Evolutionary conservation across 441 rosid genomes (phyloP), one percentile per base, ranked within the genome.

Genomic region (Kokia cookei): DNA sequence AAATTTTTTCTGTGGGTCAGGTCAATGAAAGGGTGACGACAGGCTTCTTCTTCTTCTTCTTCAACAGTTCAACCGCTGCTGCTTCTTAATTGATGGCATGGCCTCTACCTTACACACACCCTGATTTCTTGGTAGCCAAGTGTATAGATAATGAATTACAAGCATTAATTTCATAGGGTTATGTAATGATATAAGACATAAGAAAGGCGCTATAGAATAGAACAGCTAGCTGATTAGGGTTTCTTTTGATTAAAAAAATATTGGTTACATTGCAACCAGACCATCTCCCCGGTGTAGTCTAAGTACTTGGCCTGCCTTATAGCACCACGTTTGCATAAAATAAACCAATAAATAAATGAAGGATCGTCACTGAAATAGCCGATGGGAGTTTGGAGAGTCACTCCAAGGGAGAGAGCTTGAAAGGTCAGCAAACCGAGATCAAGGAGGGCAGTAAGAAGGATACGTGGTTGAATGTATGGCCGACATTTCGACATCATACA

Each of bases 221-320:
- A 51, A 61, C 27, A 63, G 67, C 42, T 59, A 59, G 64, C 37
- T 57, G 40, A 59, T 59, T 63, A 35, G 67, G 24, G 47, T 11
- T 9, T 11, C 29, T 55, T 35, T 35, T 35, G 1, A 17, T 63
- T 37, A 27, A 59, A 50, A 50, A 9, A 63, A 19, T 22, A 8
- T 65, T 65, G 70, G 70, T 65, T 65, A 43, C 69, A 42, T 19
- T 65, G 70, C 55, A 65, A 65, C 70, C 55, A 65, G 55, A 24
- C 55, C 53, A 45, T 45, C 1, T 51, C 42, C 17, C 72, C 42
- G 4, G 22, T 62, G 26, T 26, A 22, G 71, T 69, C 51, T 27
- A n/a, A 66, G 58, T 47, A 58, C 68, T 13, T 60, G 55, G 61
- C 43, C 43, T 40, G 43, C 43, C 43, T 40, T 2, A 40, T 29